Conservation (phyloP, 2,329 filamentous ascomycete genomes). For the Colletotrichum lini region DNA sequence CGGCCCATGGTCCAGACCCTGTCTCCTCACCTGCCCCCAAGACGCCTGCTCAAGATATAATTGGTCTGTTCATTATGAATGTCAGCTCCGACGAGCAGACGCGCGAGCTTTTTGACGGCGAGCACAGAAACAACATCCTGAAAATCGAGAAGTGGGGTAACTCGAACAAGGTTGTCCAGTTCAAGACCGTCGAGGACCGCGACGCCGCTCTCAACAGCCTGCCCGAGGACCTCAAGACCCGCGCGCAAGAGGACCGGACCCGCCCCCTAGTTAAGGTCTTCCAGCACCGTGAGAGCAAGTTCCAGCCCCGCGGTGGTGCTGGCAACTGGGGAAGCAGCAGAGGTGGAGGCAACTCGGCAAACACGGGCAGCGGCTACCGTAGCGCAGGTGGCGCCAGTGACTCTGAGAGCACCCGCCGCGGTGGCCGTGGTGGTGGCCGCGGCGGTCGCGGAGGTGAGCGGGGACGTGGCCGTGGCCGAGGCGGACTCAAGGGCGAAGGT, state of each 20-base stretch:
- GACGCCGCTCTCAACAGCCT: slow-evolving; percentile 83
- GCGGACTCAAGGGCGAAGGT: slow-evolving; percentile 72
- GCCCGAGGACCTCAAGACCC: slow-evolving; percentile 82
- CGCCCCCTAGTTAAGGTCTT: slow-evolving; percentile 89
- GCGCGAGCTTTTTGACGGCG: slow-evolving; percentile 84
- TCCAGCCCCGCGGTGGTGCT: slow-evolving; percentile 73
- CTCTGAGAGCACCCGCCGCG: slow-evolving; percentile 71
- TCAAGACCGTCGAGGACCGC: slow-evolving; percentile 84
- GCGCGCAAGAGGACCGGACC: slow-evolving; percentile 78
- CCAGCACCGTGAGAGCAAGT: slow-evolving; percentile 75
- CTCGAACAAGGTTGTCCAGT: slow-evolving; percentile 88
- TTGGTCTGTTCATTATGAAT: slow-evolving; percentile 92
- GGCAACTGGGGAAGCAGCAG: slow-evolving; percentile 77
- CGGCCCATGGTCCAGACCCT: slow-evolving; percentile 66
- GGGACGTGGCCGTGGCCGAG: slow-evolving; percentile 68
- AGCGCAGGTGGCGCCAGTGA: slow-evolving; percentile 86
- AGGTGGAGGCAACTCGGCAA: slow-evolving; percentile 70
- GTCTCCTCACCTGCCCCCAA: slow-evolving; percentile 73
- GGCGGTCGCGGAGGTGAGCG: slow-evolving; percentile 72
- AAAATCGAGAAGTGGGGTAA: slow-evolving; percentile 84
- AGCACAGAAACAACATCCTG: slow-evolving; percentile 85
- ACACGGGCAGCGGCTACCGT: slow-evolving; percentile 81
- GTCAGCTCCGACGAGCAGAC: slow-evolving; percentile 87
- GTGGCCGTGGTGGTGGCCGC: slow-evolving; percentile 69
- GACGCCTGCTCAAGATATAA: slow-evolving; percentile 74